Evolutionary conservation across 1,139 yeast genomes (phyloP), one percentile per base, ranked within the genome.

Genomic region (Yamadazyma atlantica): DNA sequence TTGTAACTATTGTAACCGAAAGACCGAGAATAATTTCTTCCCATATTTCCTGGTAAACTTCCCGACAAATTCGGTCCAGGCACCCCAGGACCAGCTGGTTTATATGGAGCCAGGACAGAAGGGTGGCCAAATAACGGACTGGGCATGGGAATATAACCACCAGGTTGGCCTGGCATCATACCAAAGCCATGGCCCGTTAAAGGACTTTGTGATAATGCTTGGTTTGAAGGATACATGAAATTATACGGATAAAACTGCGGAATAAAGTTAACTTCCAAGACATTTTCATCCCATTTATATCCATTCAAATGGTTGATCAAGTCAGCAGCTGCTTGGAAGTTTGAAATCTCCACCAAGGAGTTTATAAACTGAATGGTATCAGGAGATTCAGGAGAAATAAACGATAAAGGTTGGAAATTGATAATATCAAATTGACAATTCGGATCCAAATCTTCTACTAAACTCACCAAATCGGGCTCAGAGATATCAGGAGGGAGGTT

Each of bases 241-340:
- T 21, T 31, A 32, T 26, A 33, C 19, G 19, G 38, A 31, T 17
- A 25, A 16, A 29, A 34, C 29, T 30, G 29, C 3, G 46, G 49
- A 22, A 42, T 29, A 18, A 46, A 30, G 25, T 39, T 39, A 14
- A 50, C 64, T 14, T 56, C 58, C 33, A 62, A 40, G 4, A 43
- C 44, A 27, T 44, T 46, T 4, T 46, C 50, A 5, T 37, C 32
- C 64, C 62, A 62, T 32, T 55, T 54, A 40, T 51, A 56, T 1
- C 66, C 67, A 40, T 62, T 51, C 33, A 62, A 44, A 2, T 38
- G 43, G 7, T 55, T 58, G 17, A 55, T 38, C 11, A 60, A 38
- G 16, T 38, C 41, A 17, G 28, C 26, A 32, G 50, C 46, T 11
- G 50, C 39, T 4, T 42, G 37, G 46, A 52, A 50, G 24, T 51